Base-by-base conservation (phyloP, 441 rosid species). In the Capsella rubella region DNA sequence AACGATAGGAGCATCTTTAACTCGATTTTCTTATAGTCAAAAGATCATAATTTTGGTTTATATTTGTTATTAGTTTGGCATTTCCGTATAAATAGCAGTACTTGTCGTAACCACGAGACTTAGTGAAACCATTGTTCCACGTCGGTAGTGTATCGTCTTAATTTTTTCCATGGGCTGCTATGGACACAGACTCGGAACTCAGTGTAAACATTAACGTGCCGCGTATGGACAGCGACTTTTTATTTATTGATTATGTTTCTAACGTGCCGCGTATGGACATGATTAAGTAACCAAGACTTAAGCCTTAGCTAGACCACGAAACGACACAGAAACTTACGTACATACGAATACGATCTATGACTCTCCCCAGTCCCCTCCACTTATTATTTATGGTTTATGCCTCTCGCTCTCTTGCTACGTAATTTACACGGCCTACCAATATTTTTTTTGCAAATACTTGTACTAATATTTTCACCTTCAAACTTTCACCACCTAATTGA, bases 181-280 rank as follows among this genome's bases (percentile, higher is more conserved):
- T 4, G 18, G 10, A 42, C 72, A 11, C 63, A 68, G 53, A 35
- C 58, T 34, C 12, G 27, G 12, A 37, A 4, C 46, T n/a, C n/a
- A 12, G 71, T 56, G 59, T 57, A 73, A 57, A 56, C 77, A 65
- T 28, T 37, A 65, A 47, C 43, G 15, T 11, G 77, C 66, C 72
- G 72, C 66, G 77, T 73, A 37, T 10, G 32, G 35, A 47, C 37
- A 47, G 43, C 50, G 71, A 64, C 59, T 64, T 73, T 43, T 31
- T 16, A 12, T 8, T 43, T 29, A 27, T 16, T 7, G 0, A 25
- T 35, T 51, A 3, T 8, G 25, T 42, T 65, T 50, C 13, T 14
- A 8, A 45, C 31, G 35, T 32, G 35, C 35, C 35, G 35, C 35
- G 35, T 32, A 6, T 32, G 35, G 2, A 31, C 74, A 46, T 47